Base-by-base conservation (phyloP, 2,329 filamentous ascomycete genomes). In the Lecanoromycetidae sp. region DNA sequence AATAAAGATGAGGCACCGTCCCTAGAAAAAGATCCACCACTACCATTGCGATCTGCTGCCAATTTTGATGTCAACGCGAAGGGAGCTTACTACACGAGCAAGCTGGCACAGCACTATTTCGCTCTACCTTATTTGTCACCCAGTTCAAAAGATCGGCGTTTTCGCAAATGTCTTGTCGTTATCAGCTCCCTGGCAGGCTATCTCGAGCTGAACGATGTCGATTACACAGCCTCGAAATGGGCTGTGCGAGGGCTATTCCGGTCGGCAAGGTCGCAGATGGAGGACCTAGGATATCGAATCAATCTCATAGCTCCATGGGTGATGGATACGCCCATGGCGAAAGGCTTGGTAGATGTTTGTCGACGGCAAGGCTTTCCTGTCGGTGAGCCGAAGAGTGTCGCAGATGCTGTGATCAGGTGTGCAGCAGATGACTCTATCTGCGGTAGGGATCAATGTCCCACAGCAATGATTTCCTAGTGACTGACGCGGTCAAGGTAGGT, bases 71-170 rank as follows among this genome's bases (percentile, higher is more conserved):
- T 59, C 4, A 60, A 59, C 37, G 42, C 61, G 5, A 55, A 46
- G 3, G 61, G 56, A 4, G 47, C 56, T 5, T 60, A 55, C 46
- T 58, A 58, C 46, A 56, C 55, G 8, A 49, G 56, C 10, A 53
- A 58, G 30, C 57, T 63, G 9, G 59, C 61, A 1, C 45, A 61
- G 13, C 55, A 61, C 52, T 61, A 61, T 53, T 56, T 58, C 46
- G 44, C 20, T 17, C 34, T 45, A 4, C 47, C 19, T 12, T 17
- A 29, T 9, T 29, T 22, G 5, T 15, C 27, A n/a, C 17, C 7
- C 36, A 23, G 10, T 17, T n/a, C 12, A n/a, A 6, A 35, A 26
- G n/a, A 26, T 6, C 13, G 32, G 13, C 15, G 19, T 26, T 27
- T 15, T 17, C 38, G 44, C 30, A 56, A 55, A 29, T 47, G 32